A percentile compares a stretch with the other conserved stretches of the same genome.
Conservation (phyloP, 495 filamentous ascomycete species). For the Neurospora pannonica region DNA sequence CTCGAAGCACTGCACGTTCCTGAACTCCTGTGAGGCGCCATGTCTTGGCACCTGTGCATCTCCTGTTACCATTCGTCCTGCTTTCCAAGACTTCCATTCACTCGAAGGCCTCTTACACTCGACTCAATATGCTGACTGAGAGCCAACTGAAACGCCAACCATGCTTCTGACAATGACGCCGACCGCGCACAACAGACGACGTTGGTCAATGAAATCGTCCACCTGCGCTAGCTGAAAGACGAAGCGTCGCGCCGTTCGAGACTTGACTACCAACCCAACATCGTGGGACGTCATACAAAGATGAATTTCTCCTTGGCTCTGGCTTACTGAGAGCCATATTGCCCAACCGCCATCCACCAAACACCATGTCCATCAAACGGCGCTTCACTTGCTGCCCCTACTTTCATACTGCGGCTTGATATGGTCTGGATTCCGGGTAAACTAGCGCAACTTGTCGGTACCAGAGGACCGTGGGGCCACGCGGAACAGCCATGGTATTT, state of each 20-base stretch:
- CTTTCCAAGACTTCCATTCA: neutral
- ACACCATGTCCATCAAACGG: neutral
- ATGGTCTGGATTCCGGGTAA: neutral
- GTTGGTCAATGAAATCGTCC: neutral
- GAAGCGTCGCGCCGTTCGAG: neutral
- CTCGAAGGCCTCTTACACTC: neutral
- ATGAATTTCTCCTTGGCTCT: neutral
- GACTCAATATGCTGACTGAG: neutral
- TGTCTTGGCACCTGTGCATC: neutral
- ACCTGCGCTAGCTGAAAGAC: neutral
- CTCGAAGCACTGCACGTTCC: neutral
- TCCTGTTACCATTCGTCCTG: neutral
- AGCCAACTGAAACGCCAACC: neutral
- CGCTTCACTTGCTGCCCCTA: neutral
- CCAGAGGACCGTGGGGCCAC: neutral
- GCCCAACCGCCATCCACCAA: neutral
- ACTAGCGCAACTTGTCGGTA: neutral
- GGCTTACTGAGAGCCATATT: neutral
- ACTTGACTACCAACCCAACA: neutral
- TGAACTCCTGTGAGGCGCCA: neutral
- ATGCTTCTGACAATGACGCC: neutral
- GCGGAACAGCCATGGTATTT: neutral
- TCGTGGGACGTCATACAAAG: neutral
- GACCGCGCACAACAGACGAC: neutral
- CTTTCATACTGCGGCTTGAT: neutral